Conservation (phyloP, 202 grass and related monocot genomes). For the Digitaria exilis region DNA sequence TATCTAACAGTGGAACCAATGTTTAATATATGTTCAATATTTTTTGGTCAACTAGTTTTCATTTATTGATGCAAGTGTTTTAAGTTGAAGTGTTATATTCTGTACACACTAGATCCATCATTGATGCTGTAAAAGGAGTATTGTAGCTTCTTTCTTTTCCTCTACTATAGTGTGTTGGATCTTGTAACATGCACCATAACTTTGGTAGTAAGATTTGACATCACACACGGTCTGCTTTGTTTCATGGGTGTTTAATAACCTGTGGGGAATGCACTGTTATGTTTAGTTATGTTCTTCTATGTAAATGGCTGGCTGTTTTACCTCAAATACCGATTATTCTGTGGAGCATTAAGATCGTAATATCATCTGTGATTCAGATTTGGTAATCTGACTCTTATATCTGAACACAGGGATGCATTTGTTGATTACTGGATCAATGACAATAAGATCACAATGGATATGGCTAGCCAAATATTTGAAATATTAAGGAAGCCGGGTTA, state of each 20-base stretch:
- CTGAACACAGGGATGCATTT: conserved; percentile 77
- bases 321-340: background rate
- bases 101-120: no score
- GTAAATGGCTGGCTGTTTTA: background rate
- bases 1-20: background rate
- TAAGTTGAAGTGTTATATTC: no score
- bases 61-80: no score
- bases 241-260: conserved; percentile 19
- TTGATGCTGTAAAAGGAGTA: background rate
- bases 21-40: no score
- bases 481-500: conserved; percentile 76
- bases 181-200: background rate
- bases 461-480: conserved; percentile 85
- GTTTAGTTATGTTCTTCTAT: background rate
- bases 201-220: background rate
- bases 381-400: conserved; percentile 28
- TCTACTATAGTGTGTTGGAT: conserved; percentile 14
- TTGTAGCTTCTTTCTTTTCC: conserved; percentile 15
- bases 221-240: background rate
- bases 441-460: conserved; percentile 93
- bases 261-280: background rate
- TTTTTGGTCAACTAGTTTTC: background rate
- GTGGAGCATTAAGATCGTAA: background rate
- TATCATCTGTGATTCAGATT: conserved; percentile 13
- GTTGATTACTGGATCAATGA: conserved; percentile 92